Base-by-base conservation (phyloP, 139 green algal species). In the Gonium pectorale region DNA sequence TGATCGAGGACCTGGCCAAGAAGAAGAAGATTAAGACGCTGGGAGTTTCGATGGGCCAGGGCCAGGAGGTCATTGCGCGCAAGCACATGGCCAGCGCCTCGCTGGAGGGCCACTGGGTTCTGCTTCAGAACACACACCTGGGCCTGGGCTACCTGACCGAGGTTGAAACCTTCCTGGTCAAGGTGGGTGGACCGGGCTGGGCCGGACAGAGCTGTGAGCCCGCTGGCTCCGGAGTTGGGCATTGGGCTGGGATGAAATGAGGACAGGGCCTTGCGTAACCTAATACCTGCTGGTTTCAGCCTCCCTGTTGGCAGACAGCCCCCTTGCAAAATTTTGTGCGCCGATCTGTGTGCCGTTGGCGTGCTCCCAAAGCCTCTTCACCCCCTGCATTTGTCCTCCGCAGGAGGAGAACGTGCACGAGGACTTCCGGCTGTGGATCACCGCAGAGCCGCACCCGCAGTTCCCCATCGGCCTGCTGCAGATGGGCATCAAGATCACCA, bases 91-190 rank as follows among this genome's bases (percentile, higher is more conserved):
- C 94, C 29, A 92, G 90, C 6, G 97, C 97, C 17, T 91, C 86
- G 19, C 86, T 91, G 56, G 95, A 98, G 90, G 97, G 97, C 35
- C 93, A 97, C 79, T 99, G 97, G 97, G 95, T 99, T 75, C 93
- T 99, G 85, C 93, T 99, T 69, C 97, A 99, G 90, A 99, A 99
- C 94, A 97, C 96, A 31, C 97, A 99, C 92, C 92, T 99, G 49
- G 95, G 95, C 26, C 91, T 98, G 67, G 86, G 79, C 26, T 98
- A 98, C 93, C 89, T 99, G 46, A 92, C 89, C 35, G 96, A 99
- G 92, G 96, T 99, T 75, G 96, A 99, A 90, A 83, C 92, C 1
- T 92, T 89, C 85, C 67, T 94, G 40, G 85, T 90, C 63, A 94
- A 94, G 86, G 78, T 85, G 78, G 31, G 60, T 26, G 13, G 24